Evolutionary conservation across 306 rosid species (phyloP), one percentile per base, ranked within the genome.

Genomic region (Trichosanthes cucumerina): DNA sequence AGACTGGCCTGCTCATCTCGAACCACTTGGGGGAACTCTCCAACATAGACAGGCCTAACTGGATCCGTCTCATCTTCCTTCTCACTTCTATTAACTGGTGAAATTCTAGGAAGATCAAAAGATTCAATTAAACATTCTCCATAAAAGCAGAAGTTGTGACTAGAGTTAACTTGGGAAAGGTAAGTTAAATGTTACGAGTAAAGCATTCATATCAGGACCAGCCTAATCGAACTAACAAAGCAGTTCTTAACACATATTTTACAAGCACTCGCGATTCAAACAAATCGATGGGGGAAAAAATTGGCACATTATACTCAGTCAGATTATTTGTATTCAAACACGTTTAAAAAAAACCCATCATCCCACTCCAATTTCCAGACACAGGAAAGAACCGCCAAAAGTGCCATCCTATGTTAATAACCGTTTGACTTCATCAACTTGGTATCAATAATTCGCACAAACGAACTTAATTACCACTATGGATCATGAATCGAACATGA

Each of bases 1-100:
- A 84, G 78, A 38, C 79, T 71, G 79, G 91, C 81, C 71, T 92
- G 97, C 60, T 86, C 91, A 76, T 92, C 92, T 46, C 93, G 89
- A 77, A 95, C 91, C 74, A 85, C 79, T 68, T 88, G 89, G 1
- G 98, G 98, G 57, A 95, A 90, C 87, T 95, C 97, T 28, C 89
- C 93, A 60, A 92, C 98, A 78, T 85, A 92, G 41, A 95, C 96
- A 50, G 98, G 98, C 76, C 87, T 89, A 58, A 82, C 84, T 15
- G 84, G 84, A 80, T 89, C 90, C 5, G 80, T 23, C 18, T 80
- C 85, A 53, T 84, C 96, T 2, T 84, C 91, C 79, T 87, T 87
- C 34, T 87, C 93, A 84, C 41, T 85, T 87, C 78, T 82, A 71
- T 79, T 89, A 18, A 69, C 90, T 68, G 88, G 89, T 36, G 93